Evolutionary conservation across 2,329 filamentous ascomycete species (phyloP).

Genomic region (Botrytis sinoallii): DNA sequence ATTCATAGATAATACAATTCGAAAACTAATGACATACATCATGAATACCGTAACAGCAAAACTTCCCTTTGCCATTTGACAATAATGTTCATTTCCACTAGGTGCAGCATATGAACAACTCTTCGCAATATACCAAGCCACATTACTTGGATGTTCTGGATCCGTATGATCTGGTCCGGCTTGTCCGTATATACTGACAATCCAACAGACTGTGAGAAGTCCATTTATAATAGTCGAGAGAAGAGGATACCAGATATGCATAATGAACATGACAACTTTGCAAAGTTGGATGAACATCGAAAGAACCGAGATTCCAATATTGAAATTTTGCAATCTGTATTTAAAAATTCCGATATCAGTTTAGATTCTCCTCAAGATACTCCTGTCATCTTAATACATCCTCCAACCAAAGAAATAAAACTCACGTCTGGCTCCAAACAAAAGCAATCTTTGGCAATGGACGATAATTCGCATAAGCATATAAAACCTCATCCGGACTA

Average conservation of each 20-base stretch:
- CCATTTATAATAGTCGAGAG: constrained; percentile 58
- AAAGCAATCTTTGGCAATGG: constrained; percentile 61
- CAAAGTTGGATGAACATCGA: constrained; percentile 72
- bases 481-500: constrained; percentile 65
- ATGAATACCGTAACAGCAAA: constrained; percentile 64
- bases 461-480: constrained; percentile 69
- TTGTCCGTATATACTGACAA: constrained; percentile 66
- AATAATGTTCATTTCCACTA: constrained; percentile 54
- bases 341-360: constrained; percentile 15
- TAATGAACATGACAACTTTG: constrained; percentile 67
- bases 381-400: not conserved
- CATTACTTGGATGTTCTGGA: constrained; percentile 55
- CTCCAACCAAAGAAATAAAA: constrained; percentile 27
- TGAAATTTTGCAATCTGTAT: constrained; percentile 69
- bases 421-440: constrained; percentile 72
- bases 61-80: constrained; percentile 63
- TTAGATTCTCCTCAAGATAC: not conserved
- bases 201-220: constrained; percentile 59
- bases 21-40: constrained; percentile 53
- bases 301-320: constrained; percentile 72
- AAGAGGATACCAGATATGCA: constrained; percentile 68
- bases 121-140: constrained; percentile 73
- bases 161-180: constrained; percentile 72
- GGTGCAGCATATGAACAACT: constrained; percentile 61
- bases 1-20: not conserved